phyloP scores from a whole-genome alignment of 2,329 filamentous ascomycete species.

The Diaporthe eres region DNA sequence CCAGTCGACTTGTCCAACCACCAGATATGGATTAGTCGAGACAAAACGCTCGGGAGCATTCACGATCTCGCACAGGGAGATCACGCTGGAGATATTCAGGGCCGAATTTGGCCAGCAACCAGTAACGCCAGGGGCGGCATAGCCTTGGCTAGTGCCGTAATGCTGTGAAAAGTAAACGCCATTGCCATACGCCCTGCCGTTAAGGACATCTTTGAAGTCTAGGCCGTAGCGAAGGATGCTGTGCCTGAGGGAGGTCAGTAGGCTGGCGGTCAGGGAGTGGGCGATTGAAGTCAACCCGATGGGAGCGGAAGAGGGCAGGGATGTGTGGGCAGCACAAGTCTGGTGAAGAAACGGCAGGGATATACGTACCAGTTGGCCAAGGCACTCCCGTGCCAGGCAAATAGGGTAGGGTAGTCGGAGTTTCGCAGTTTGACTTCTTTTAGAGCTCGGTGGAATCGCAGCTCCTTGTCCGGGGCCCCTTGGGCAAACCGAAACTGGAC shows the following conservation, averaged over 20 bases:
- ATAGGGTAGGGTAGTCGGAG: conserved; percentile 35
- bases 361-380: conserved; percentile 34
- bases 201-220: conserved; percentile 72
- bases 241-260: conserved; percentile 59
- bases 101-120: conserved; percentile 76
- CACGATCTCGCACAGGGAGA: conserved; percentile 89
- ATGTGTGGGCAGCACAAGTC: too few species aligned
- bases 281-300: background rate
- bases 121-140: conserved; percentile 28
- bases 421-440: conserved; percentile 48
- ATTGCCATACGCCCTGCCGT: conserved; percentile 82
- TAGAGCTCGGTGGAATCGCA: conserved; percentile 77
- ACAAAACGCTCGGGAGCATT: conserved; percentile 78
- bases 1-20: conserved; percentile 85
- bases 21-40: conserved; percentile 71
- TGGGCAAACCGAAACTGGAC: conserved; percentile 91
- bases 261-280: background rate
- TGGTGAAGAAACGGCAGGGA: background rate
- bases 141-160: conserved; percentile 65
- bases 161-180: conserved; percentile 84
- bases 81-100: conserved; percentile 69
- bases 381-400: conserved; percentile 68
- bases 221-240: conserved; percentile 88
- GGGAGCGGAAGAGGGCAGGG: too few species aligned
- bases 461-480: conserved; percentile 89